A percentile compares a stretch with the other conserved stretches of the same genome.
Evolutionary conservation across 1,284 basidiomycete genomes (phyloP).

Genomic region (Rhodofomes roseus): DNA sequence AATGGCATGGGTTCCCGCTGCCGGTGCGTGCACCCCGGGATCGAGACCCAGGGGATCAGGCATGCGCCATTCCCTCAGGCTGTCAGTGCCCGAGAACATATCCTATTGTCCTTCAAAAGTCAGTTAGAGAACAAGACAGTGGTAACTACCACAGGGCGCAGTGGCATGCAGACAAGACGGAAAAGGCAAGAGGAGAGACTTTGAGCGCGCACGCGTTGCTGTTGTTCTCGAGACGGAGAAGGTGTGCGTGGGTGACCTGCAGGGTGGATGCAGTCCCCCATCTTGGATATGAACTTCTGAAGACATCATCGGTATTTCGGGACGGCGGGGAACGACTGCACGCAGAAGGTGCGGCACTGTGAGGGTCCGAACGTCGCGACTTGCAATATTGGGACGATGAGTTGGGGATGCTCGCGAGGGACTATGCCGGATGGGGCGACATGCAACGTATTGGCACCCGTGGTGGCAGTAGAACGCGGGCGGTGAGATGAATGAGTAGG

Average conservation of each 20-base stretch:
- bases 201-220: background rate
- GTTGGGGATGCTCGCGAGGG: background rate
- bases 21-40: background rate
- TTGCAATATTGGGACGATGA: background rate
- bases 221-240: background rate
- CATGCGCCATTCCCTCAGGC: background rate
- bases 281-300: background rate
- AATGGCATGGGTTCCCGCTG: background rate
- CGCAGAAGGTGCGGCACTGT: background rate
- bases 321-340: background rate
- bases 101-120: background rate
- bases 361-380: background rate
- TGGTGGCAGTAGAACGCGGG: conserved; percentile 1
- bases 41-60: background rate
- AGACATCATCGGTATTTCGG: background rate
- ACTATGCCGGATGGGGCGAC: background rate
- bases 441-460: background rate
- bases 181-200: background rate
- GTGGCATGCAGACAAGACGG: background rate
- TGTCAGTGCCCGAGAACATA: background rate
- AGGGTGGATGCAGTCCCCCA: background rate
- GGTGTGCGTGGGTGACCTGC: background rate
- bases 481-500: background rate
- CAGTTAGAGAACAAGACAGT: background rate
- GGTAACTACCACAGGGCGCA: conserved; percentile 1